Base-by-base conservation (phyloP, 192 early-diverging fungal species). In the Gonapodya sp. region DNA sequence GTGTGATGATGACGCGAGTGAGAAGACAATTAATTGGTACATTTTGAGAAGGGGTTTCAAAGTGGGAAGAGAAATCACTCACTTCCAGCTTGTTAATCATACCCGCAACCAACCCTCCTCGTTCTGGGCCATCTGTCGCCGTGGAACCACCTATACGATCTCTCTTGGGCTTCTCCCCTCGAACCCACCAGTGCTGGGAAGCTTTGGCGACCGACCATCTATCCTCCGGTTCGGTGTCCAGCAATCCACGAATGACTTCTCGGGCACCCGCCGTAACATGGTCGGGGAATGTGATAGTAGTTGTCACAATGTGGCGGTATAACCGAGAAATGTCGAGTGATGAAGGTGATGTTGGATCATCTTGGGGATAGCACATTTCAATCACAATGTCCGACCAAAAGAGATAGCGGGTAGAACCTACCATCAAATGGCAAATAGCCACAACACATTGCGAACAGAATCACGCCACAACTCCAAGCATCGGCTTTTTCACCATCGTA, bases 391-490 rank as follows among this genome's bases (percentile, higher is more conserved):
- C 75, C 8, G 34, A 14, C 18, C 30, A 14, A 77, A 31, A 31
- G 16, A 2, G 34, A 34, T 18, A 31, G 14, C 30, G 14, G 75
- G 34, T 18, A 30, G 64, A 33, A 16, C 75, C 2, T 34, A 77
- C 75, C 81, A 36, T 82, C 81, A 32, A 82, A 82, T 31, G 81
- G 81, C 64, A 82, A 79, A 8, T 80, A 80, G 24, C 79, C 79
- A 35, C n/a, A 18, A 32, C 36, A 36, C 79, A 80, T 80, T 16
- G 79, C 79, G 31, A 32, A 80, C 8, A 99, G 82, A 77, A 99
- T 99, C 24, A 99, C 98, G 74, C 98, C 98, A 85, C 96, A 98
- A 74, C 93, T 95, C 98, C 98, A 99, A 80, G 98, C 96, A 86
- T 99, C 98, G 0, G 96, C 97, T 1, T 94, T 94, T 16, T 94